Conservation (phyloP, 768 basidiomycete genomes). For the Lyophyllum decastes region DNA sequence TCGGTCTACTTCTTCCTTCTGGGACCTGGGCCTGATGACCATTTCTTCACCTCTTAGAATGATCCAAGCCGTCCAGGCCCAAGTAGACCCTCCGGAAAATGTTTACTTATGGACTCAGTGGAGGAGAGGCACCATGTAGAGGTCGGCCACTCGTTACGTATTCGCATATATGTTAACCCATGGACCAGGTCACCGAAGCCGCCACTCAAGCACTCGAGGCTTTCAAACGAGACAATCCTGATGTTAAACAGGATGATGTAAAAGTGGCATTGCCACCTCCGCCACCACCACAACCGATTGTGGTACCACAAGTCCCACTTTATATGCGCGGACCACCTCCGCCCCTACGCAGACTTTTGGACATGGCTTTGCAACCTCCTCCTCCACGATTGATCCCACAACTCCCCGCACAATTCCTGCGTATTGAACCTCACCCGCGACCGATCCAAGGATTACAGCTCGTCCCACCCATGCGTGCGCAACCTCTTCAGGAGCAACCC, state of each 20-base stretch:
- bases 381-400: too few species aligned
- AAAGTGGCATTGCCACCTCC: slow-evolving; percentile 50
- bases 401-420: too few species aligned
- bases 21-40: background rate
- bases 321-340: too few species aligned
- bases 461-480: too few species aligned
- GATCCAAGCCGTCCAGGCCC: background rate
- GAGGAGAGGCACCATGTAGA: slow-evolving; percentile 9
- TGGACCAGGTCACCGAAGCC: slow-evolving; percentile 52
- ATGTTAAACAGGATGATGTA: slow-evolving; percentile 48
- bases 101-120: slow-evolving; percentile 8
- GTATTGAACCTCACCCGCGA: too few species aligned
- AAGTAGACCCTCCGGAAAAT: slow-evolving; percentile 1
- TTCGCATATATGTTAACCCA: background rate
- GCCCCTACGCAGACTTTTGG: too few species aligned
- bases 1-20: background rate
- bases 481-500: too few species aligned
- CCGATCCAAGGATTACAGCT: too few species aligned
- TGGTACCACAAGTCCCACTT: background rate
- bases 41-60: background rate
- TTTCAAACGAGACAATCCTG: slow-evolving; percentile 51
- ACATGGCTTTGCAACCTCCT: too few species aligned
- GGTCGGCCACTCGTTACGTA: background rate
- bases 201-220: slow-evolving; percentile 54
- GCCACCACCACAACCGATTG: slow-evolving; percentile 12